A percentile compares a stretch with the other conserved stretches of the same genome.
phyloP scores from a whole-genome alignment of 805 yeast species.

The Metschnikowia dekortorum region DNA sequence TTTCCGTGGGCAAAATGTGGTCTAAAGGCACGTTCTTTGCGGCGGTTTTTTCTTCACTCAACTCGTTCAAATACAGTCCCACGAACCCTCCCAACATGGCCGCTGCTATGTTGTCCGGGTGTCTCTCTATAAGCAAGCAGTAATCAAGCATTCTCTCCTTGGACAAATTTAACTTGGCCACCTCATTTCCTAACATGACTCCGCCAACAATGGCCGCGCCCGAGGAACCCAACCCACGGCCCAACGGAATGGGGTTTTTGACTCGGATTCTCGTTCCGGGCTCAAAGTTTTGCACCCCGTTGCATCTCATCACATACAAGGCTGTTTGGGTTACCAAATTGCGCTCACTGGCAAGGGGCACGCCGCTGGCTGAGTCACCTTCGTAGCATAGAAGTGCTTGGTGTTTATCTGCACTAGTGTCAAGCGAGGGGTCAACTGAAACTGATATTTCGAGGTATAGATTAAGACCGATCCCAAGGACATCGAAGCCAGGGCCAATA shows the following conservation, averaged over 20 bases:
- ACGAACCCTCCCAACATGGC: slow-evolving; percentile 99
- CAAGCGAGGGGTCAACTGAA: slow-evolving; percentile 47
- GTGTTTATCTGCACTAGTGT: slow-evolving; percentile 55
- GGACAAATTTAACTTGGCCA: slow-evolving; percentile 67
- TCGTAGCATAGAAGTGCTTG: slow-evolving; percentile 69
- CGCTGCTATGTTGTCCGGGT: slow-evolving; percentile 97
- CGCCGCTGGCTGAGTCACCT: slow-evolving; percentile 76
- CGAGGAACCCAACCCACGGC: slow-evolving; percentile 95
- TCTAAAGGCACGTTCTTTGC: no score
- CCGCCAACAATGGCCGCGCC: slow-evolving; percentile 99
- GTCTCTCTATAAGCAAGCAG: slow-evolving; percentile 95
- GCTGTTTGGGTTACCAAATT: slow-evolving; percentile 93
- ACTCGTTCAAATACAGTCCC: slow-evolving; percentile 84
- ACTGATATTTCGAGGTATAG: slow-evolving; percentile 70
- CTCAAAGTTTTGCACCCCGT: slow-evolving; percentile 73
- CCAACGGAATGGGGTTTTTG: slow-evolving; percentile 88
- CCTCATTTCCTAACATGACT: slow-evolving; percentile 80
- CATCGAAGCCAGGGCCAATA: slow-evolving; percentile 98
- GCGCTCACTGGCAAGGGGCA: slow-evolving; percentile 71
- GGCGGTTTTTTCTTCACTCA: no score
- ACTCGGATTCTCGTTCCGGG: slow-evolving; percentile 77
- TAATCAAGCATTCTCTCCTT: slow-evolving; percentile 87
- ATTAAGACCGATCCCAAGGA: slow-evolving; percentile 84
- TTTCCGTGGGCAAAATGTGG: slow-evolving; percentile 64
- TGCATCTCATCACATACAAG: slow-evolving; percentile 82